Conservation (phyloP, 225 moss, liverwort and hornwort species). For the Lunularia cruciata region DNA sequence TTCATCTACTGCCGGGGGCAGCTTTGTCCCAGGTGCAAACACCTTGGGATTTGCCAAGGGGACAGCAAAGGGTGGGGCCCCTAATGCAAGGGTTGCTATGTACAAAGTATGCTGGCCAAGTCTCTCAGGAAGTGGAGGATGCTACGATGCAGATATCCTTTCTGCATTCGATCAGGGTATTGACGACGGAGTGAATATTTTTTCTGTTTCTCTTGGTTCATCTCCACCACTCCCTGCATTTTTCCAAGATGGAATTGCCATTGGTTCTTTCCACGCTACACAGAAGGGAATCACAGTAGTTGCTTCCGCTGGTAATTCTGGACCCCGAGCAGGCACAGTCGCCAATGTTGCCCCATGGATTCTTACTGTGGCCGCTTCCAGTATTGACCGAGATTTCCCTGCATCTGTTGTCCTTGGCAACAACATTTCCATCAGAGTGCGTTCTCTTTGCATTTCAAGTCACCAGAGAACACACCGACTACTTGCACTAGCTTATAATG, state of each 20-base stretch:
- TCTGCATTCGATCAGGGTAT: constrained; percentile 64
- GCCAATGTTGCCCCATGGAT: constrained; percentile 81
- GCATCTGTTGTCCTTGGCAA: constrained; percentile 47
- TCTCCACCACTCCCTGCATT: constrained; percentile 43
- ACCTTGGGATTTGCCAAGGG: constrained; percentile 63
- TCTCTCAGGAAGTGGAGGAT: constrained; percentile 27
- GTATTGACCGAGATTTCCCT: constrained; percentile 62
- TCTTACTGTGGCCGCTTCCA: constrained; percentile 64
- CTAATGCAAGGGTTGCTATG: constrained; percentile 54
- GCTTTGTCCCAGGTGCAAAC: constrained; percentile 47
- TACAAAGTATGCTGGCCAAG: constrained; percentile 92
- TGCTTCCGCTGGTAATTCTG: constrained; percentile 67
- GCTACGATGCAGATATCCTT: constrained; percentile 48
- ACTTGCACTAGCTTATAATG: too few relatives aligned
- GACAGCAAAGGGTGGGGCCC: constrained; percentile 74
- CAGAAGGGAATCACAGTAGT: constrained; percentile 52
- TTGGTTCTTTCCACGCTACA: constrained; percentile 67
- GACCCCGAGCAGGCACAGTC: constrained; percentile 56
- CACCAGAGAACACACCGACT: too few relatives aligned
- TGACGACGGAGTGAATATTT: constrained; percentile 67
- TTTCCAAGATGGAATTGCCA: constrained; percentile 58
- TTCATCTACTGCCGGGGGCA: constrained; percentile 64
- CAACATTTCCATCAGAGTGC: constrained; percentile 26
- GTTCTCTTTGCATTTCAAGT: background rate
- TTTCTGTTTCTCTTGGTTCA: constrained; percentile 66